Evolutionary conservation across 2,329 filamentous ascomycete species (phyloP).

Genomic region (Ophiosphaerella narmari): DNA sequence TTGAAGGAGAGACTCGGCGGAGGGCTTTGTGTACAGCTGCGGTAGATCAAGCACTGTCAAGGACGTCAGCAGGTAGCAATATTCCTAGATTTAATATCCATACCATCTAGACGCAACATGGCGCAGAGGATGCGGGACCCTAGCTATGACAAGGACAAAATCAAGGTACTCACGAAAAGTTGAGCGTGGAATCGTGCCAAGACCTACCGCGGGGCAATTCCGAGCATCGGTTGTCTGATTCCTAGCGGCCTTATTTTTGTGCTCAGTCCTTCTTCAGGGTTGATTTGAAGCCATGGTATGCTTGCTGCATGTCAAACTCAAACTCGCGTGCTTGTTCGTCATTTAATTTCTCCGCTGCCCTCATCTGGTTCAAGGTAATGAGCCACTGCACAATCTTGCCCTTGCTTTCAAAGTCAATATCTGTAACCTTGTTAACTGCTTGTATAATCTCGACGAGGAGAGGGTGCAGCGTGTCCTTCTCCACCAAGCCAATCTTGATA

Average conservation of each 20-base stretch:
- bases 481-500: constrained; percentile 85
- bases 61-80: constrained; percentile 13
- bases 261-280: constrained; percentile 60
- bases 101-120: constrained; percentile 40
- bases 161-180: constrained; percentile 13
- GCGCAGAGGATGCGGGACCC: not conserved
- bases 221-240: not conserved
- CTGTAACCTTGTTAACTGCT: constrained; percentile 94
- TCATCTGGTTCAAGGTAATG: constrained; percentile 97
- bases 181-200: constrained; percentile 14
- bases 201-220: constrained; percentile 13
- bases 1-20: constrained; percentile 65
- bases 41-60: constrained; percentile 73
- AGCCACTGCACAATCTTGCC: constrained; percentile 99
- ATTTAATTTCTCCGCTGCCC: constrained; percentile 85
- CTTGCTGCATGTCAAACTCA: constrained; percentile 90
- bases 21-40: constrained; percentile 79
- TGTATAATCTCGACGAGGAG: constrained; percentile 94
- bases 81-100: not conserved
- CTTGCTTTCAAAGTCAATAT: constrained; percentile 90
- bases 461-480: constrained; percentile 96
- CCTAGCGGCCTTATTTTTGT: too few species aligned
- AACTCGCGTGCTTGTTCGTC: constrained; percentile 88
- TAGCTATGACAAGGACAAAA: too few species aligned
- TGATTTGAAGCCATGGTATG: constrained; percentile 91